Evolutionary conservation across 202 grass and related monocot genomes (phyloP), one percentile per base, ranked within the genome.

Genomic region (Brachypodium distachyon): DNA sequence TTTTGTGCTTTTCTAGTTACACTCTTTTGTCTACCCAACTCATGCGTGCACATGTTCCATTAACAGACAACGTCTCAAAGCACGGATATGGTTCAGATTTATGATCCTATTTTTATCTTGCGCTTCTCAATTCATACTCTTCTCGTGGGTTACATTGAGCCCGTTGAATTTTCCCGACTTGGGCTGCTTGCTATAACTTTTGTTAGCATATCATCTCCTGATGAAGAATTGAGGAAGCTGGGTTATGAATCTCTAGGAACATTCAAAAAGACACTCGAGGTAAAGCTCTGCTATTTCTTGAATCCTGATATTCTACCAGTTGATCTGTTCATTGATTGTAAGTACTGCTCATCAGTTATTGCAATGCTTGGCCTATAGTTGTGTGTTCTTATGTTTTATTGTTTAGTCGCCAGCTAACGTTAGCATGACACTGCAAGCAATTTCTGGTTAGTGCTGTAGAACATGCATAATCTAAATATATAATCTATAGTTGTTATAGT

Each of bases 101-200:
- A 97, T 79, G 94, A 97, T 81, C 88, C 91, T 55, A 60, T 66
- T 70, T 97, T 89, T 63, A 88, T 97, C 32, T 85, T 97, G 72
- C 74, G 76, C 37, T 93, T 93, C 82, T 93, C 88, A 69, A 87
- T 93, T 78, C 86, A 93, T 86, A 81, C 86, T 50, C 86, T 97
- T 75, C 68, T 91, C 40, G 86, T 91, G 81, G 91, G 67, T 77
- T 97, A 91, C 73, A 83, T 93, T 65, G 91, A 93, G 39, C 84
- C 86, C 71, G 72, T 79, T 68, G 94, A 97, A 67, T 97, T 97
- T 88, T 83, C 84, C 17, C 86, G 86, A 67, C 70, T 93, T 72
- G 94, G 94, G 21, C 76, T 97, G 14, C 94, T 97, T 79, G 94
- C 94, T 65, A 79, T 97, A 33, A 89, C 90, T 50, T 75, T 97